phyloP scores from a whole-genome alignment of 164 flowering plant genomes.

The Kalanchoe fedtschenkoi region DNA sequence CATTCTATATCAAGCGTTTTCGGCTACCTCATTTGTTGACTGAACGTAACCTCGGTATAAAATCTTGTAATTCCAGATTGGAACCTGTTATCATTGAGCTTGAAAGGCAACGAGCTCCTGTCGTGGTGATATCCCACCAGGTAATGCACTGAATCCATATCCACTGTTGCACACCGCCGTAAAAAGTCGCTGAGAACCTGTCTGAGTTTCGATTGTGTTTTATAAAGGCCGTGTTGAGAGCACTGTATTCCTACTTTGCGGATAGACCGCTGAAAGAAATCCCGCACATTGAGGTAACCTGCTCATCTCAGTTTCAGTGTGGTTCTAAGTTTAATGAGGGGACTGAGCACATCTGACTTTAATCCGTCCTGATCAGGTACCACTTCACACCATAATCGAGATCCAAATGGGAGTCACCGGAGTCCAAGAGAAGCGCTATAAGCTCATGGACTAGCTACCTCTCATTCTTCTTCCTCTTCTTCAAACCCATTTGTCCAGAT shows the following conservation, averaged over 20 bases:
- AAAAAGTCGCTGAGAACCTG: too few species aligned
- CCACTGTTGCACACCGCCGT: background rate
- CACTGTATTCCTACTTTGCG: conserved; percentile 94
- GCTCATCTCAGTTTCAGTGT: too few species aligned
- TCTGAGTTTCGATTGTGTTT: too few species aligned
- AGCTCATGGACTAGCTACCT: conserved; percentile 89
- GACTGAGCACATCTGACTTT: too few species aligned
- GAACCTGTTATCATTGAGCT: conserved; percentile 99
- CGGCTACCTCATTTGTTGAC: background rate
- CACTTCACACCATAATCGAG: conserved; percentile 94
- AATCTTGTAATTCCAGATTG: conserved; percentile 38
- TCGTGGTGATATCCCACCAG: conserved; percentile 95
- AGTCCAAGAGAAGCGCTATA: conserved; percentile 93
- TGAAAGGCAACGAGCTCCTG: conserved; percentile 95
- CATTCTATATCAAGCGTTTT: too few species aligned
- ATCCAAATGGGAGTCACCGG: conserved; percentile 98
- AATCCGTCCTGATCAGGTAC: conserved; percentile 54
- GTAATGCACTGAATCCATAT: conserved; percentile 13
- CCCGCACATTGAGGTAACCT: conserved; percentile 93
- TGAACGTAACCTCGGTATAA: background rate
- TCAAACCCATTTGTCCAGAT: too few species aligned
- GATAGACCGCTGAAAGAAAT: conserved; percentile 91
- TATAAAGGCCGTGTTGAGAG: conserved; percentile 85
- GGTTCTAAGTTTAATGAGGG: too few species aligned
- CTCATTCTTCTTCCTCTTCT: too few species aligned